phyloP scores from a whole-genome alignment of 2,329 filamentous ascomycete genomes.

The Incumbomyces lentus region DNA sequence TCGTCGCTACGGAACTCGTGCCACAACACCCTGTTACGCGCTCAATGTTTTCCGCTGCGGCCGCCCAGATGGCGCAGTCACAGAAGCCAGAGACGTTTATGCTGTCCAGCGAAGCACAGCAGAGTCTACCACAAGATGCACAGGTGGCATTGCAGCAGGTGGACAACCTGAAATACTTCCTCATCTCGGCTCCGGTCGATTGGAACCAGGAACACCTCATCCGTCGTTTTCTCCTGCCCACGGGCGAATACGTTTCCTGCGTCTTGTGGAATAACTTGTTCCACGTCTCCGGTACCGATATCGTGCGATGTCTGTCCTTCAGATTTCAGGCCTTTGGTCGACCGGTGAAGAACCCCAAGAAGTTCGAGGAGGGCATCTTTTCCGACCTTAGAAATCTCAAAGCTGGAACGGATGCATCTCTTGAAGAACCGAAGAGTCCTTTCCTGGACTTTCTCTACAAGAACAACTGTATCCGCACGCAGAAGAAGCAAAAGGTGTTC shows the following conservation, averaged over 20 bases:
- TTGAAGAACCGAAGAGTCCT: constrained; percentile 96
- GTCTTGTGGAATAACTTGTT: constrained; percentile 99
- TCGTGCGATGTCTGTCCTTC: constrained; percentile 95
- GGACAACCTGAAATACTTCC: constrained; percentile 98
- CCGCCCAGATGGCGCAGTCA: constrained; percentile 73
- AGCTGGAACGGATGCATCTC: constrained; percentile 91
- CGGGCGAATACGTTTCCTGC: constrained; percentile 97
- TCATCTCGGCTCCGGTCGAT: constrained; percentile 96
- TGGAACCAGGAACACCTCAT: constrained; percentile 97
- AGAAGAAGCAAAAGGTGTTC: constrained; percentile 99
- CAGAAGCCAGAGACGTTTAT: constrained; percentile 99
- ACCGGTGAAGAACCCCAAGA: constrained; percentile 98
- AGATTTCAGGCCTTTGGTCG: constrained; percentile 97
- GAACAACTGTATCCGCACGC: constrained; percentile 99
- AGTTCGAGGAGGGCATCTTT: constrained; percentile 99
- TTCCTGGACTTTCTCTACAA: constrained; percentile 99
- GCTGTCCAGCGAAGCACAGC: constrained; percentile 92
- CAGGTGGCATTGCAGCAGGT: constrained; percentile 97
- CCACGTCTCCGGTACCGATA: constrained; percentile 97
- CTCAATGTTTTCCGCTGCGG: constrained; percentile 67
- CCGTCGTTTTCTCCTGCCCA: constrained; percentile 85
- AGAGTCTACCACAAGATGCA: constrained; percentile 89
- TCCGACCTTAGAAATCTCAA: constrained; percentile 97
- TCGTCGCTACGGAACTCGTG: too few relatives aligned
- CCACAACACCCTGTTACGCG: constrained; percentile 1